Conservation (phyloP, 495 filamentous ascomycete genomes). For the Aspergillus ellipticus region DNA sequence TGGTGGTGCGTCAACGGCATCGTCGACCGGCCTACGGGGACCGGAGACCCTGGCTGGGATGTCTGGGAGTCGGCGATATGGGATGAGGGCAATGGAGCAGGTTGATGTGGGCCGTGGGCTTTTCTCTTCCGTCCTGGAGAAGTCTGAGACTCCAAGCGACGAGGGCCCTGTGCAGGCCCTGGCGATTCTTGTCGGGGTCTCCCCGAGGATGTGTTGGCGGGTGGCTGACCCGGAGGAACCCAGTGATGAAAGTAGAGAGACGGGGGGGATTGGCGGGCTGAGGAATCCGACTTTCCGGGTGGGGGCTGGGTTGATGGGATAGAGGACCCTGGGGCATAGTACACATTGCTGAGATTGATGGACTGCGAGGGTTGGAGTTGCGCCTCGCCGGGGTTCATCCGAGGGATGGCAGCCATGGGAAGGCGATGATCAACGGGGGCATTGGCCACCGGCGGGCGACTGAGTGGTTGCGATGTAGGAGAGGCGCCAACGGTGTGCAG, state of each 20-base stretch:
- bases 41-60: conserved; percentile 12
- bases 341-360: conserved; percentile 27
- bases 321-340: conserved; percentile 27
- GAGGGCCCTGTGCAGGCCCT: conserved; percentile 16
- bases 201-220: conserved; percentile 24
- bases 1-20: conserved; percentile 5
- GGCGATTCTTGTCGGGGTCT: conserved; percentile 29
- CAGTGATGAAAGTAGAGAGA: conserved; percentile 90
- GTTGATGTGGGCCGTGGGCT: conserved; percentile 32
- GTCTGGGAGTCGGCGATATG: conserved; percentile 13
- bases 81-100: conserved; percentile 33
- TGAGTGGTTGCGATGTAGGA: conserved; percentile 24
- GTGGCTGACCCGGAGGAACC: conserved; percentile 66
- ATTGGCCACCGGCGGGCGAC: conserved; percentile 14
- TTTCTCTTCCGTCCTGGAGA: conserved; percentile 45
- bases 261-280: conserved; percentile 55
- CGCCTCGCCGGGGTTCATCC: conserved; percentile 56
- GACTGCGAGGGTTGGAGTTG: conserved; percentile 49
- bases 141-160: conserved; percentile 33
- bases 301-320: conserved; percentile 42
- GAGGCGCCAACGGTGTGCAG: conserved; percentile 13
- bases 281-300: conserved; percentile 43
- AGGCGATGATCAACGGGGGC: conserved; percentile 26
- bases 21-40: neutral
- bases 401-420: conserved; percentile 36